Evolutionary conservation across 768 basidiomycete genomes (phyloP).

Genomic region (Boletus bicolor): DNA sequence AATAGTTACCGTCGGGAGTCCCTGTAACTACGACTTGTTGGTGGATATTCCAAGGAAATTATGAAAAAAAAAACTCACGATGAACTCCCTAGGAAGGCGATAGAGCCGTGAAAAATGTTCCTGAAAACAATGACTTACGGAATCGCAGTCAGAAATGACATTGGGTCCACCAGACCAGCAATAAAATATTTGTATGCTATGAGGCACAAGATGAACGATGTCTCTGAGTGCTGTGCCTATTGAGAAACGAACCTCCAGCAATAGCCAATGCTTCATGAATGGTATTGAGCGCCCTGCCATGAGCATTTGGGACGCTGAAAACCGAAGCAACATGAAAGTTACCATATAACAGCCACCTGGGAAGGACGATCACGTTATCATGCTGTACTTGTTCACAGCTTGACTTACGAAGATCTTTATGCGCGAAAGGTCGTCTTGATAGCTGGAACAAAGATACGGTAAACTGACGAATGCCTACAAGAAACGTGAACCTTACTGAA

Average conservation of each 20-base stretch:
- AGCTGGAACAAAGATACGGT: neutral
- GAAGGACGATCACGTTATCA: neutral
- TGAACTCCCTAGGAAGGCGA: constrained; percentile 1
- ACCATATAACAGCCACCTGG: constrained; percentile 17
- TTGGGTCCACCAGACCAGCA: neutral
- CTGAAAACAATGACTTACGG: constrained; percentile 1
- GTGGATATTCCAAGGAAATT: neutral
- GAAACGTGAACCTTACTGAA: neutral
- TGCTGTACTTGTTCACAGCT: no score
- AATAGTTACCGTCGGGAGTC: neutral
- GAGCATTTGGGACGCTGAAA: neutral
- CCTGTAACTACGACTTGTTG: constrained; percentile 5
- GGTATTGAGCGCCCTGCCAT: constrained; percentile 6
- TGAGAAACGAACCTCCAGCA: constrained; percentile 7
- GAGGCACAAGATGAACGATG: neutral
- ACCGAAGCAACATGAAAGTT: no score
- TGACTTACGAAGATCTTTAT: constrained; percentile 11
- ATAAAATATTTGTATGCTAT: constrained; percentile 12
- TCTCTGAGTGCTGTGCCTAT: no score
- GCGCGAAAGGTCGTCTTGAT: neutral
- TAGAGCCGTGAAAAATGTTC: neutral
- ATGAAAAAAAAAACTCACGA: neutral
- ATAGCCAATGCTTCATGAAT: constrained; percentile 11
- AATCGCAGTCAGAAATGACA: neutral
- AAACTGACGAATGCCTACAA: neutral